These are phyloP conservation scores for Ormosia semicastrata DNA, from an alignment of 306 rosid species.

Conservation along the genomic window DNA sequence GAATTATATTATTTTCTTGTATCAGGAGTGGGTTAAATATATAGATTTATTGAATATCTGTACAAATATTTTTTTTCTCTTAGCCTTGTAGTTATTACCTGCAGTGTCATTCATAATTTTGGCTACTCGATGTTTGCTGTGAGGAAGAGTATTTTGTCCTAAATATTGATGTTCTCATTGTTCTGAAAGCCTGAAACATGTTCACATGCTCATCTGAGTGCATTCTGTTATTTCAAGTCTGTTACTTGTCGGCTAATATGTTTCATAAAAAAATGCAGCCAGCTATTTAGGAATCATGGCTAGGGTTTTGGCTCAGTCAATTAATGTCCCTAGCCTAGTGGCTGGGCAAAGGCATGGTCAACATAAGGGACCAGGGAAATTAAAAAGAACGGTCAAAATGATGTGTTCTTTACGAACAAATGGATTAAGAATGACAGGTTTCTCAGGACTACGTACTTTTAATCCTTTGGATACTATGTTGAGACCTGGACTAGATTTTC, in stretches of 20 bases:
- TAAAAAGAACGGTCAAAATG: constrained; percentile 53
- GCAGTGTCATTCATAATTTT: background rate
- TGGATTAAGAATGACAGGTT: constrained; percentile 53
- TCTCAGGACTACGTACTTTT: constrained; percentile 67
- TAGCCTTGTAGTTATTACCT: background rate
- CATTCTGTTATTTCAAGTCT: constrained; percentile 3
- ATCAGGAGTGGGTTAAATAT: background rate
- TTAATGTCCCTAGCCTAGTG: constrained; percentile 63
- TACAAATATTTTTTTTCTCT: background rate
- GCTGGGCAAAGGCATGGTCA: constrained; percentile 50
- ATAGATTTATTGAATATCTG: background rate
- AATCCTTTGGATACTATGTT: constrained; percentile 66
- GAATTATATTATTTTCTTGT: background rate
- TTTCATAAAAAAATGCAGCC: constrained; percentile 29
- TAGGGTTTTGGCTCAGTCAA: constrained; percentile 79
- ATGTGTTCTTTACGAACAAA: constrained; percentile 48
- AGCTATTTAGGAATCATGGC: constrained; percentile 57
- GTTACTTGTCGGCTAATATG: constrained; percentile 12
- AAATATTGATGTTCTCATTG: background rate
- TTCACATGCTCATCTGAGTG: constrained; percentile 1
- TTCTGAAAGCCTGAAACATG: background rate
- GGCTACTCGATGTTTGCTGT: background rate
- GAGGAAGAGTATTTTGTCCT: background rate
- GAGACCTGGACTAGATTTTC: constrained; percentile 57
- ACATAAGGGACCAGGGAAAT: constrained; percentile 59